Evolutionary conservation across 768 basidiomycete species (phyloP).

Genomic region (Mrakia blollopis): DNA sequence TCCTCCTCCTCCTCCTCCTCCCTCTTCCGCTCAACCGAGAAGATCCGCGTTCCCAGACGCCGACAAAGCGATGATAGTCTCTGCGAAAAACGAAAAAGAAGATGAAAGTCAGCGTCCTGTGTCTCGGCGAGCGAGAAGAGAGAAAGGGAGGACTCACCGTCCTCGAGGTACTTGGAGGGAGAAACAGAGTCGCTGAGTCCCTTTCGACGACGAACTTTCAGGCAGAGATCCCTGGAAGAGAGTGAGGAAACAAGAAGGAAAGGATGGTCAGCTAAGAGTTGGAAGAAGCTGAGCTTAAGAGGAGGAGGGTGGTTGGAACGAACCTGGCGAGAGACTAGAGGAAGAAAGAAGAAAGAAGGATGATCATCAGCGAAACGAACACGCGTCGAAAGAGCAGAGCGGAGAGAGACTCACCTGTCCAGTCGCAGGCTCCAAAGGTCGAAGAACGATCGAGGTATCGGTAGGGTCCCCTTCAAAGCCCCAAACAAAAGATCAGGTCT

Average conservation of each 20-base stretch:
- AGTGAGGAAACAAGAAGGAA: background rate
- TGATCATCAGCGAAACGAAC: background rate
- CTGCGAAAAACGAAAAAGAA: slow-evolving; percentile 47
- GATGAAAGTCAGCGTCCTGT: background rate
- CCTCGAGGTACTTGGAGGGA: slow-evolving; percentile 93
- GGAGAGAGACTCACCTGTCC: slow-evolving; percentile 82
- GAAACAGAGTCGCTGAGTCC: slow-evolving; percentile 95
- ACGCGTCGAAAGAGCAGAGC: slow-evolving; percentile 39
- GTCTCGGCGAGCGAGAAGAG: background rate
- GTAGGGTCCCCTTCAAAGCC: slow-evolving; percentile 76
- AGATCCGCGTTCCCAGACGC: slow-evolving; percentile 95
- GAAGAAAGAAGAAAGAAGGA: background rate
- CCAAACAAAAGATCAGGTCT: background rate
- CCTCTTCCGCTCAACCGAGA: slow-evolving; percentile 52
- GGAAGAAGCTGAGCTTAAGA: background rate
- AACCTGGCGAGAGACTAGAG: background rate
- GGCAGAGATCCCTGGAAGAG: slow-evolving; percentile 65
- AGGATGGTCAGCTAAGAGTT: background rate
- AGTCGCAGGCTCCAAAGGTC: slow-evolving; percentile 93
- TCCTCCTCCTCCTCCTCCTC: background rate
- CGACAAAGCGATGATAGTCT: slow-evolving; percentile 75
- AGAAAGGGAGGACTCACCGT: slow-evolving; percentile 47
- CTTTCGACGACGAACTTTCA: slow-evolving; percentile 94
- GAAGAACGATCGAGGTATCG: slow-evolving; percentile 91
- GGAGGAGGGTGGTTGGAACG: background rate